phyloP scores from a whole-genome alignment of 176 grass and related monocot species.

The Rhynchospora breviuscula region DNA sequence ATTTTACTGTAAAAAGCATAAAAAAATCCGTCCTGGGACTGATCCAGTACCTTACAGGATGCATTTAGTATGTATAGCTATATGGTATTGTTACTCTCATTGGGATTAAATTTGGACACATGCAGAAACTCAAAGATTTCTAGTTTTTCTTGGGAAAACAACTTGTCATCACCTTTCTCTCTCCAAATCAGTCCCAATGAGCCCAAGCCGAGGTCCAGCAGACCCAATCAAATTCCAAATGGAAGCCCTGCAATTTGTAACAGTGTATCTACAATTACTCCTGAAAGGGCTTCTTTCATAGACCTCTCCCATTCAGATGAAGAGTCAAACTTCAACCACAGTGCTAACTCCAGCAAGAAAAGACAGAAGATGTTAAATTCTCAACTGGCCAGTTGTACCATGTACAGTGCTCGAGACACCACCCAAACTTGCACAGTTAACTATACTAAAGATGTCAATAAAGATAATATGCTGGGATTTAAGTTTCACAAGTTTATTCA shows the following conservation, averaged over 20 bases:
- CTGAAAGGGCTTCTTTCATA: slow-evolving; percentile 34
- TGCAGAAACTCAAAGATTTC: slow-evolving; percentile 17
- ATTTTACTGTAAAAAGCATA: neutral
- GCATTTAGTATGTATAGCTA: neutral
- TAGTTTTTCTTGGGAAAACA: neutral
- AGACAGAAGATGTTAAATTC: slow-evolving; percentile 45
- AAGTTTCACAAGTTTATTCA: slow-evolving; percentile 22
- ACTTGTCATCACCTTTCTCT: neutral
- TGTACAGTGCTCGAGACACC: neutral
- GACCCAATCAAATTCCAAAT: neutral
- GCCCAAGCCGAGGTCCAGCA: neutral
- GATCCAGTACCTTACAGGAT: neutral
- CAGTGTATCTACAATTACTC: slow-evolving; percentile 36
- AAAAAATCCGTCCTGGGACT: neutral
- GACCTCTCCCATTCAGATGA: slow-evolving; percentile 34
- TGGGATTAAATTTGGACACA: slow-evolving; percentile 8
- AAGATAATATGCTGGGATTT: slow-evolving; percentile 34
- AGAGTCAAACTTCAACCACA: slow-evolving; percentile 51
- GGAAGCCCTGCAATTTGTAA: slow-evolving; percentile 19
- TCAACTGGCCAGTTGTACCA: slow-evolving; percentile 35
- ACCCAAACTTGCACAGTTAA: neutral
- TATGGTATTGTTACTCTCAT: neutral
- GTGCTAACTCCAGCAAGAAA: slow-evolving; percentile 70
- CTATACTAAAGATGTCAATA: neutral
- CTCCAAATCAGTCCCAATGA: no score